Conservation (phyloP, 768 basidiomycete species). For the Panus rudis region DNA sequence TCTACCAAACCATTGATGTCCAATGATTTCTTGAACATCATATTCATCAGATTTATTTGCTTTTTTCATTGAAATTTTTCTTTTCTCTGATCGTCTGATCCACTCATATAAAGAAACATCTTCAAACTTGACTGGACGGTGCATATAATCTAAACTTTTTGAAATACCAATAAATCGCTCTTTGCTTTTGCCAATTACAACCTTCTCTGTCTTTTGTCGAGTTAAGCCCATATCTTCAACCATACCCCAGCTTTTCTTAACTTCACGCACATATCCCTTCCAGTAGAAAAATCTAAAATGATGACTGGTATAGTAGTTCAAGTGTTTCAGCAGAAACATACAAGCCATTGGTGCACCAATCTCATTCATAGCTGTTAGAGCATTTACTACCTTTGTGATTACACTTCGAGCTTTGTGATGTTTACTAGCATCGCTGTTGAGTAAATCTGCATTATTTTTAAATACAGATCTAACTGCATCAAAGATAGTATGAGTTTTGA, state of each 20-base stretch:
- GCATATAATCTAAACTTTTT: slow-evolving; percentile 5
- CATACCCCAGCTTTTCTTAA: not conserved
- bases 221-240: not conserved
- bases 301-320: slow-evolving; percentile 12
- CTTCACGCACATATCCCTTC: slow-evolving; percentile 4
- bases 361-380: slow-evolving; percentile 1
- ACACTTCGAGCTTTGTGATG: slow-evolving; percentile 22
- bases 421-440: slow-evolving; percentile 2
- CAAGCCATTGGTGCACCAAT: slow-evolving; percentile 13
- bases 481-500: slow-evolving; percentile 35
- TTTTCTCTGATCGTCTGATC: not conserved
- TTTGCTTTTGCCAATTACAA: not conserved
- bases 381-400: slow-evolving; percentile 26
- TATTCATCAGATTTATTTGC: not conserved
- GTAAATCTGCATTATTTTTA: slow-evolving; percentile 16
- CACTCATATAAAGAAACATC: slow-evolving; percentile 7
- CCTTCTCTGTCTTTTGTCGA: not conserved
- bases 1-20: not conserved
- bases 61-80: not conserved
- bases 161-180: not conserved
- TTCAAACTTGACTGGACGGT: slow-evolving; percentile 4
- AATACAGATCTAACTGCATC: slow-evolving; percentile 22
- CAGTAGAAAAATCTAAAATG: slow-evolving; percentile 9
- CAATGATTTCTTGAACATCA: not conserved
- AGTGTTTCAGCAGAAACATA: slow-evolving; percentile 9